phyloP scores from a whole-genome alignment of 805 yeast genomes.

The Starmerella apis region DNA sequence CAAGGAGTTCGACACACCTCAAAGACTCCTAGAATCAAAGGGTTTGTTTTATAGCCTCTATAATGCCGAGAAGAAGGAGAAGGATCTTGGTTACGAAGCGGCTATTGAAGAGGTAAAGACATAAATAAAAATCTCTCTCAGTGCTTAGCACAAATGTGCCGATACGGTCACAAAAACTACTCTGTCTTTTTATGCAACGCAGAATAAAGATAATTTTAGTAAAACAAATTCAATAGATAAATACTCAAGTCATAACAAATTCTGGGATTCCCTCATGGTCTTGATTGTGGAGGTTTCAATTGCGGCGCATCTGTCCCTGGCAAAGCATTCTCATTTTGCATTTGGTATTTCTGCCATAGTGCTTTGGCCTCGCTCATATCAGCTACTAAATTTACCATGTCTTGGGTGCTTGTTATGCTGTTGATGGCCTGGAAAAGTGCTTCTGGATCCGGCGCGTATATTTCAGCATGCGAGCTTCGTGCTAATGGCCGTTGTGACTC shows the following conservation, averaged over 20 bases:
- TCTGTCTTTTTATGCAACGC: too few species aligned
- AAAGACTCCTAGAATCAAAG: constrained; percentile 17
- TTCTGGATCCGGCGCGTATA: background rate
- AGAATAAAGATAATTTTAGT: too few species aligned
- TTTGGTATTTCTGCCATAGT: background rate
- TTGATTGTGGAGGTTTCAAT: background rate
- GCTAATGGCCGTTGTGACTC: background rate
- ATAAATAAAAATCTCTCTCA: too few species aligned
- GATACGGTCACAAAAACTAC: too few species aligned
- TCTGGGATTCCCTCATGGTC: too few species aligned
- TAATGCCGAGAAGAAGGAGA: constrained; percentile 17
- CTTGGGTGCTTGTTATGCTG: background rate
- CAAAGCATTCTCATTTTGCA: background rate
- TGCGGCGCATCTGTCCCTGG: background rate
- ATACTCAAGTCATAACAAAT: too few species aligned
- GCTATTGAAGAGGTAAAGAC: background rate
- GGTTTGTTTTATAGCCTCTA: constrained; percentile 23
- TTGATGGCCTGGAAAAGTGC: background rate
- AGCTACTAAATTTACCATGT: background rate
- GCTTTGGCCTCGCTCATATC: constrained; percentile 1
- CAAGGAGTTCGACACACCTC: constrained; percentile 61
- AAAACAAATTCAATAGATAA: too few species aligned
- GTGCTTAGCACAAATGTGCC: too few species aligned
- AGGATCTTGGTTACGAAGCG: background rate
- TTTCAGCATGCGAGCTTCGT: background rate